A percentile compares a stretch with the other conserved stretches of the same genome.
These are phyloP conservation scores for Arthrocladium fulminans DNA, from an alignment of 2,329 filamentous ascomycete species.

Conservation along the genomic window DNA sequence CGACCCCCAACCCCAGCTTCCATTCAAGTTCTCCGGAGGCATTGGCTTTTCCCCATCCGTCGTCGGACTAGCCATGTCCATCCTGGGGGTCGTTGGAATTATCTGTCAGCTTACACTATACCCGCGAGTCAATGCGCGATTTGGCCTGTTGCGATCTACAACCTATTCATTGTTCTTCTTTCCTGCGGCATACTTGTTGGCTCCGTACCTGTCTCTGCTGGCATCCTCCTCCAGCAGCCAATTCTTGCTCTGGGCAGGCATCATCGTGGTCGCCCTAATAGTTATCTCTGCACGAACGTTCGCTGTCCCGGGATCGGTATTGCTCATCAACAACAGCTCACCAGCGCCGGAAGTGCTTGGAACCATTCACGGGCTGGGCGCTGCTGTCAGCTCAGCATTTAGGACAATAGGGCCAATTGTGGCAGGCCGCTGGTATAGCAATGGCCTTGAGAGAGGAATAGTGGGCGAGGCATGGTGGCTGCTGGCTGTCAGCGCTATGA, in stretches of 20 bases:
- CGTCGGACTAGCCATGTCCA: constrained; percentile 66
- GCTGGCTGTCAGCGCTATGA: constrained; percentile 44
- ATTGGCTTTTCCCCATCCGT: constrained; percentile 60
- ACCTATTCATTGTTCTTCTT: constrained; percentile 60
- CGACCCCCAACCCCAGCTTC: constrained; percentile 37
- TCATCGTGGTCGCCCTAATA: constrained; percentile 55
- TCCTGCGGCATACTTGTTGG: constrained; percentile 60
- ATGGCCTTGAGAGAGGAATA: constrained; percentile 45
- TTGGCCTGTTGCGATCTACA: constrained; percentile 62
- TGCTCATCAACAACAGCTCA: constrained; percentile 52
- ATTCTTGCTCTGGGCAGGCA: constrained; percentile 54
- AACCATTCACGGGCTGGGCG: constrained; percentile 51
- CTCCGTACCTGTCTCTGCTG: constrained; percentile 62
- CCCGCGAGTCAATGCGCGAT: constrained; percentile 55
- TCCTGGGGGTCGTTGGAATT: constrained; percentile 66
- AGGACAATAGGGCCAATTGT: constrained; percentile 50
- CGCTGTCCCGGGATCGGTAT: constrained; percentile 50
- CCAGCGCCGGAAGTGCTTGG: constrained; percentile 52
- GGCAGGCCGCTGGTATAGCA: constrained; percentile 47
- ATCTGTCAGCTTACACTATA: constrained; percentile 62
- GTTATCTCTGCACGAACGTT: constrained; percentile 68
- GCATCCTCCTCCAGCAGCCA: constrained; percentile 44
- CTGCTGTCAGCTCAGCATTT: constrained; percentile 47
- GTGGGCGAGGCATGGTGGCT: constrained; percentile 52
- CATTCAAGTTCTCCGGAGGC: constrained; percentile 58